Evolutionary conservation across 768 basidiomycete genomes (phyloP), one percentile per base, ranked within the genome.

Genomic region (Tulasnella sp.): DNA sequence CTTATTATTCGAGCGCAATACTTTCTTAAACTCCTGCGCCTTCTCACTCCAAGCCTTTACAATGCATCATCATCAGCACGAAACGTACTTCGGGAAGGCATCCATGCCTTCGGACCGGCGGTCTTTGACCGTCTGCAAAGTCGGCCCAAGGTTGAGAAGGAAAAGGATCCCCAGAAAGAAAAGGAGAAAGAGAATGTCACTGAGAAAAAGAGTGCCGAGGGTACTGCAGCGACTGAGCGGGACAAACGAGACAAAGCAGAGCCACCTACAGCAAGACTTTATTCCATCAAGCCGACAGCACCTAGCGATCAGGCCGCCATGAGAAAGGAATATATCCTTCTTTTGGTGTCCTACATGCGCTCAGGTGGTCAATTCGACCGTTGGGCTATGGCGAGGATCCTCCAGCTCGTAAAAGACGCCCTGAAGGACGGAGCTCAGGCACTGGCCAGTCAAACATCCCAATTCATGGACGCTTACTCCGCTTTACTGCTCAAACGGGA

Each of bases 1-100:
- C 82, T 84, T 5, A 87, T 87, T 63, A 79, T 85, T 29, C 87
- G 90, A 26, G 88, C 90, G 1, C 86, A 91, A 74, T 83, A 88
- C 69, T 92, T 92, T 79, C 80, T 93, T 47, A 83, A 83, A 5
- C 80, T 90, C 34, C 81, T 93, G 19, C 85, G 86, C 11, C 81
- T 83, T 44, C 79, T 90, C 63, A 79, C 85, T 0, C 87, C 88
- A 3, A 77, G 84, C 70, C 79, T 92, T 5, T 89, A 88, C 77
- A 80, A 88, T 64, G 81, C 82, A 5, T 88, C 89, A 0, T 77
- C 80, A 1, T 80, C 83, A 1, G 82, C 88, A 5, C 82, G 87
- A n/a, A 77, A 78, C 1, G 83, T 90, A 5, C 81, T 92, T 14
- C 82, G 83, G 52, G 88, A 89, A 40, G 91, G 90, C 1, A 86